Evolutionary conservation across 441 rosid species (phyloP), one percentile per base, ranked within the genome.

Genomic region (Populus hybrid): DNA sequence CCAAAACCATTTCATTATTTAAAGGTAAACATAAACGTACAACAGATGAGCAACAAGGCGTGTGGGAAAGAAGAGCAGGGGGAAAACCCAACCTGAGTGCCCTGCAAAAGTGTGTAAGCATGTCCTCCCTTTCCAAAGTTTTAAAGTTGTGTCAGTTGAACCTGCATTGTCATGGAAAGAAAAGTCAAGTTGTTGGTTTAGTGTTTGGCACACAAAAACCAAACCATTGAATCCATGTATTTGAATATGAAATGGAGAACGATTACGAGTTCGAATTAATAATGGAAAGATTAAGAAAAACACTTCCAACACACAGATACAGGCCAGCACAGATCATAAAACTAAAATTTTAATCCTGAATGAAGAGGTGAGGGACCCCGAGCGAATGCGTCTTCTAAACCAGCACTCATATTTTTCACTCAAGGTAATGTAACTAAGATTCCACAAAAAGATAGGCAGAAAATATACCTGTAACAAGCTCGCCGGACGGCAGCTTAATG

Each of bases 71-170:
- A 71, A 64, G 10, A 23, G 67, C 26, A 38, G 26, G 10, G 69
- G 42, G 35, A 30, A 63, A 26, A 63, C 26, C 67, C 53, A 72
- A 94, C 98, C 98, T 86, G 94, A 76, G 82, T 97, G 98, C 82
- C 98, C 99, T 16, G 80, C 79, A 87, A 93, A 92, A 82, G 98
- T 94, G 69, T 87, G 94, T 20, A 85, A 65, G 79, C 97, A 92
- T 26, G 88, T 89, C 86, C 71, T 94, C 75, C 98, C 99, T 84
- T 84, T 94, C 99, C 98, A 94, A 82, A 94, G 94, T 86, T 93
- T 93, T 79, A 97, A 76, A 67, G 93, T 93, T 35, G 87, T 83
- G 84, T 94, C 99, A 78, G 90, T 94, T 75, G 98, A 94, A 81
- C 98, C 99, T 95, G 85, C 70, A 84, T 83, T 21, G 28, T 63